Base-by-base conservation (phyloP, 164 flowering plant species). In the Magnolia officinalis region DNA sequence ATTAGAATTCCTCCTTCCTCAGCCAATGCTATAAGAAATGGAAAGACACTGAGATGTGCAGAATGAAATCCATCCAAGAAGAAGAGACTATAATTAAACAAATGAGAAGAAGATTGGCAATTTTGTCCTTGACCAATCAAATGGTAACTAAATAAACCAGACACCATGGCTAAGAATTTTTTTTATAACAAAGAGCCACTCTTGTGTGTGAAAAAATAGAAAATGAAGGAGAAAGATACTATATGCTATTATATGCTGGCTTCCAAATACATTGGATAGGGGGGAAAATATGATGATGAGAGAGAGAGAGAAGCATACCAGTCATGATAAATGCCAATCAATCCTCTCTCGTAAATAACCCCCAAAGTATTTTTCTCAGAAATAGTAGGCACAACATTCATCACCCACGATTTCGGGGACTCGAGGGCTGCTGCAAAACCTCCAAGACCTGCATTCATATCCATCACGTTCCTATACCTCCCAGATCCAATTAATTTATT, bases 401-500 rank as follows among this genome's bases (percentile, higher is more conserved):
- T 93, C 77, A 91, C 96, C 98, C 98, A 93, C 31, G 86, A 84
- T 74, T 90, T 93, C n/a, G 85, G 77, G 10, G 94, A 91, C 61
- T 90, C 90, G 71, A 91, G 86, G 58, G 92, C 91, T 24, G 96
- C 98, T 11, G 98, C 93, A 83, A 91, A 91, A 63, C 95, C 87
- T 69, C 98, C 98, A 69, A 93, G 91, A 37, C 87, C 93, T 2
- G 96, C 98, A 86, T 93, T 93, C 98, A 93, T 93, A 74, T 93
- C 98, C 93, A 93, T 91, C 45, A 93, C 81, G 73, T 93, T 93
- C 68, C 98, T 83, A 71, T 88, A 91, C 73, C 95, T 87, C 67
- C 89, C 77, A 19, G 90, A 83, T 72, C 91, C 90, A 80, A 93
- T 83, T 76, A 90, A 81, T 31, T 72, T 85, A 69, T 87, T 89